Conservation (phyloP, 2,329 filamentous ascomycete species). For the Paracamarosporium sp. region DNA sequence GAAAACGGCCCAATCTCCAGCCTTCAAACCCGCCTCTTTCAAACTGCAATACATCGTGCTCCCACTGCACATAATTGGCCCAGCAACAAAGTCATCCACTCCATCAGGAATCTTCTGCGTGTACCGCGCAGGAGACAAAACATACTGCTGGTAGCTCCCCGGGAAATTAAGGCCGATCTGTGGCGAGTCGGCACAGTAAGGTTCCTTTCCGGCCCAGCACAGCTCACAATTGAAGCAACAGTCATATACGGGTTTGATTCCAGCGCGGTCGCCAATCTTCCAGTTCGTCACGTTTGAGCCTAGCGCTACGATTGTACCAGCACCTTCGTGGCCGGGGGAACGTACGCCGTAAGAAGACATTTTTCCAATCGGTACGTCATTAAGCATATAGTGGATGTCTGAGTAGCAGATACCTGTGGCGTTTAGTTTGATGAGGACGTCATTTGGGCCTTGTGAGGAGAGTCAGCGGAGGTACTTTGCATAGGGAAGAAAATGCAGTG, state of each 20-base stretch:
- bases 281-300: slow-evolving; percentile 59
- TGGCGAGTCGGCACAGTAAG: slow-evolving; percentile 52
- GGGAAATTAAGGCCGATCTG: slow-evolving; percentile 68
- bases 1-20: slow-evolving; percentile 63
- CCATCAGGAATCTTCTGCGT: slow-evolving; percentile 54
- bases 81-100: slow-evolving; percentile 53
- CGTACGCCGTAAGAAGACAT: slow-evolving; percentile 48
- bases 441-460: slow-evolving; percentile 58
- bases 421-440: slow-evolving; percentile 63
- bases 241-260: slow-evolving; percentile 55
- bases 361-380: slow-evolving; percentile 52
- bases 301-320: slow-evolving; percentile 61
- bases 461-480: neutral
- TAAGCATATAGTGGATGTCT: slow-evolving; percentile 64
- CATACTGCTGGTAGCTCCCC: slow-evolving; percentile 52
- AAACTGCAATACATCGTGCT: slow-evolving; percentile 55
- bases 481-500: neutral
- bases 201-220: slow-evolving; percentile 48
- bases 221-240: slow-evolving; percentile 59
- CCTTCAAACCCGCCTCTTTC: slow-evolving; percentile 56
- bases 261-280: slow-evolving; percentile 37
- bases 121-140: slow-evolving; percentile 54
- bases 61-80: slow-evolving; percentile 52
- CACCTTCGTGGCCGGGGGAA: slow-evolving; percentile 61
- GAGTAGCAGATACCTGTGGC: slow-evolving; percentile 63